Evolutionary conservation across 176 grass and related monocot species (phyloP), one percentile per base, ranked within the genome.

Genomic region (Lolium rigidum): DNA sequence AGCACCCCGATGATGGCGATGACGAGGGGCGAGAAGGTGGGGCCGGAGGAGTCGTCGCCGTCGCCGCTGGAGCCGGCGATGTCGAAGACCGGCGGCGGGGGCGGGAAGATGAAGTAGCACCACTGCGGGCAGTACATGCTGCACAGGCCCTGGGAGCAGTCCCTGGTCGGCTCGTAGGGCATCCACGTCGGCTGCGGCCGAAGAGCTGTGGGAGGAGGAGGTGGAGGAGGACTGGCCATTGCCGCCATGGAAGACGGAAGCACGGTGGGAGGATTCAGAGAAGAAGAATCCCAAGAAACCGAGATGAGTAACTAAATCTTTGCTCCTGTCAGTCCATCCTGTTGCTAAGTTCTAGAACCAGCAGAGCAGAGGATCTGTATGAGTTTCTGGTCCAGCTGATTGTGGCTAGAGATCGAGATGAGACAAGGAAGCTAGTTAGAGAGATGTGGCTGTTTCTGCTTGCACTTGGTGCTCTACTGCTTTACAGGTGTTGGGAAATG

Each of bases 1-100:
- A 99, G 92, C 86, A 99, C 85, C 11, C 97, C 94, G 60, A 99
- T 99, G 89, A 99, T 94, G 88, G 97, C 94, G 89, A 99, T 99
- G 44, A 99, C 97, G 66, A 99, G 85, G 2, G 97, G 97, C 26
- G 96, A 95, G 81, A 98, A 91, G 86, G 90, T 78, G 16, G 90
- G 77, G 48, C 90, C 70, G 43, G 90, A 92, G 81, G 79, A 79
- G 65, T 94, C 87, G 83, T 87, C 95, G 79, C 60, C 43, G 81
- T 87, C 95, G 75, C 52, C 43, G 72, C 62, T 38, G 41, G 90
- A 35, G 9, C 77, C 83, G 54, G 87, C 79, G 76, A 92, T 67
- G 43, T 90, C 92, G 84, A 95, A 87, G 14, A 84, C 76, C 85
- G 81, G 87, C 37, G 95, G 95, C 71, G 95, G 95, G 2, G 95